Evolutionary conservation across 1,284 basidiomycete genomes (phyloP), one percentile per base, ranked within the genome.

Genomic region (Sporisorium exsertum): DNA sequence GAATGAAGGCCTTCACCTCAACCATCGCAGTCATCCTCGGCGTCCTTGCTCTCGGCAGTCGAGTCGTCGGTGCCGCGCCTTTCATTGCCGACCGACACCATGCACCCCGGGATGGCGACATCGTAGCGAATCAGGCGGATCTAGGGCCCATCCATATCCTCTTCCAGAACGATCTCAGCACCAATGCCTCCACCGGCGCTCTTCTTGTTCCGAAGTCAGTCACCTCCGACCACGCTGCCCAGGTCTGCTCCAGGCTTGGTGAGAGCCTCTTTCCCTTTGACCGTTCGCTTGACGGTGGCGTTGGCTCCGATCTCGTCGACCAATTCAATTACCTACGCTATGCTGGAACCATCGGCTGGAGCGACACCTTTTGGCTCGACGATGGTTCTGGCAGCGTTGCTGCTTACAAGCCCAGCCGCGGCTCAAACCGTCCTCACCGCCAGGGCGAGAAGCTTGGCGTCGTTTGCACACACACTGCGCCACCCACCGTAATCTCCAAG

Each of bases 91-190:
- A n/a, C n/a, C 59, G 42, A 3, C 27, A 53, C 37, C 40, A 46
- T 22, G 29, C 46, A 33, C 42, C 40, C 20, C 51, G 42, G 2
- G 15, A 6, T 6, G 33, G 8, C 42, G 27, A 27, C 16, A 16
- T 37, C 12, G 58, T 52, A 15, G 53, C 54, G 15, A 53, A 40
- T 10, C 68, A 71, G 26, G 43, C 64, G 22, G 54, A 64, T 18
- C 35, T 75, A 20, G 72, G 72, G 4, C 60, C 74, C 26, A 58
- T 72, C 40, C 68, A 78, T 24, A 67, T 80, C 54, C 78, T 81
- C 43, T 72, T 53, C 46, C 78, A 80, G 58, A 81, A 81, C 45
- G 80, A 81, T 49, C 73, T 81, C 26, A 66, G 66, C 57, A 62
- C 24, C 47, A 70, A 68, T 40, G 52, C 71, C 27, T 61, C 65